Evolutionary conservation across 805 yeast genomes (phyloP).

Genomic region (Grigorovia transvaalensis): DNA sequence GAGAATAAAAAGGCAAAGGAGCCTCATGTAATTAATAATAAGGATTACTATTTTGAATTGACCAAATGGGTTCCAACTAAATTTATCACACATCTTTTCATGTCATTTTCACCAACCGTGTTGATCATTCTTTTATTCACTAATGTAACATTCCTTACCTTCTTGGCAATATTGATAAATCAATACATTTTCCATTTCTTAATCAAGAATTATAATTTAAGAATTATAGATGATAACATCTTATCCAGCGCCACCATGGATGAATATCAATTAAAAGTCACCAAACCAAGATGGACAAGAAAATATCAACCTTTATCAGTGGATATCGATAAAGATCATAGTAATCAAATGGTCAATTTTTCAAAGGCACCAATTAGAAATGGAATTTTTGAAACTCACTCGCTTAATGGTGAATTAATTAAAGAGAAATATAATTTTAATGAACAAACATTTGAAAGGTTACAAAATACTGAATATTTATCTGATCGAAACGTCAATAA

Average conservation of each 20-base stretch:
- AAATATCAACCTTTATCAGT: conserved; percentile 27
- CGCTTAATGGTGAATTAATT: conserved; percentile 27
- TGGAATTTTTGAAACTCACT: conserved; percentile 44
- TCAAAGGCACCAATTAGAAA: conserved; percentile 20
- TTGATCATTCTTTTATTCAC: conserved; percentile 33
- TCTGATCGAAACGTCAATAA: too few species aligned
- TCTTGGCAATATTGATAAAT: conserved; percentile 29
- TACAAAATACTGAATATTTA: neutral
- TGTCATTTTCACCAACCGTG: conserved; percentile 51
- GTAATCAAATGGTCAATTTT: conserved; percentile 24
- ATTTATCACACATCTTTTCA: conserved; percentile 41
- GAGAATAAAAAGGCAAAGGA: conserved; percentile 1
- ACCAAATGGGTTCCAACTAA: conserved; percentile 59
- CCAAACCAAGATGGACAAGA: conserved; percentile 45
- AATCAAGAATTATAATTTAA: conserved; percentile 35
- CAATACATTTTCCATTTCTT: conserved; percentile 32
- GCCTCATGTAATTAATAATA: conserved; percentile 2
- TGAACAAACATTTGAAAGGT: conserved; percentile 16
- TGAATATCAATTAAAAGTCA: conserved; percentile 55
- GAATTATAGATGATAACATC: conserved; percentile 49
- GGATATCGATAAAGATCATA: conserved; percentile 46
- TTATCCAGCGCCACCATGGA: conserved; percentile 48
- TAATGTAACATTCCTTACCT: conserved; percentile 27
- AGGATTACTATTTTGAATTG: conserved; percentile 43
- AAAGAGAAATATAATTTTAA: conserved; percentile 27